phyloP scores from a whole-genome alignment of 1,284 basidiomycete genomes.

The Ustilago sp. region DNA sequence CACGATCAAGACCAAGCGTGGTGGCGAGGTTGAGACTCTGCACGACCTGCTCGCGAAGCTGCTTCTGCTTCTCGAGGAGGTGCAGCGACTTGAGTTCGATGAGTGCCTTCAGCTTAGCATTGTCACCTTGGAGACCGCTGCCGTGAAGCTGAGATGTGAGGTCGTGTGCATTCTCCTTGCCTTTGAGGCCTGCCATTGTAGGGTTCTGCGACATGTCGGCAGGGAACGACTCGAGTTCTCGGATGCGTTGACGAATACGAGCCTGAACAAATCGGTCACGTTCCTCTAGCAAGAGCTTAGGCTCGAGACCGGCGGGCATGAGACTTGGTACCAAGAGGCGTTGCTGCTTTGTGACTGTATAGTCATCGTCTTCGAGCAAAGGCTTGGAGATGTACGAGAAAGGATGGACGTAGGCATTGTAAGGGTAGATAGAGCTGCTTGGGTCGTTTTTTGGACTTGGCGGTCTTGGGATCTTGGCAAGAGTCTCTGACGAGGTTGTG shows the following conservation, averaged over 20 bases:
- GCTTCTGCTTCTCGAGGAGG: conserved; percentile 88
- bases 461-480: conserved; percentile 53
- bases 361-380: conserved; percentile 52
- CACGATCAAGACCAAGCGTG: conserved; percentile 86
- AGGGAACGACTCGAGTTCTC: conserved; percentile 86
- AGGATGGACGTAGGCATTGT: conserved; percentile 92
- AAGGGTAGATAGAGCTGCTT: conserved; percentile 87
- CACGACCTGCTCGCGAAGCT: conserved; percentile 85
- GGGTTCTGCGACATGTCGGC: conserved; percentile 75
- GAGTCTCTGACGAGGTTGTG: conserved; percentile 47
- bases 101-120: conserved; percentile 84
- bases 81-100: conserved; percentile 96
- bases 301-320: conserved; percentile 93
- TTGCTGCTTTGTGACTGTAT: conserved; percentile 78
- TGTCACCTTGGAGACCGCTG: conserved; percentile 67
- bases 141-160: conserved; percentile 30
- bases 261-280: conserved; percentile 90
- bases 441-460: conserved; percentile 75
- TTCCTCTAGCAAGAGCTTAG: conserved; percentile 88
- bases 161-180: conserved; percentile 47
- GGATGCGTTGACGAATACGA: conserved; percentile 87
- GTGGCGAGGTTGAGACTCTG: conserved; percentile 89
- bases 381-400: conserved; percentile 74
- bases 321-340: conserved; percentile 86
- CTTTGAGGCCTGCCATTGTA: conserved; percentile 48